These are phyloP conservation scores for Sonneratia caseolaris DNA, from an alignment of 345 rosid genomes.

Conservation along the genomic window DNA sequence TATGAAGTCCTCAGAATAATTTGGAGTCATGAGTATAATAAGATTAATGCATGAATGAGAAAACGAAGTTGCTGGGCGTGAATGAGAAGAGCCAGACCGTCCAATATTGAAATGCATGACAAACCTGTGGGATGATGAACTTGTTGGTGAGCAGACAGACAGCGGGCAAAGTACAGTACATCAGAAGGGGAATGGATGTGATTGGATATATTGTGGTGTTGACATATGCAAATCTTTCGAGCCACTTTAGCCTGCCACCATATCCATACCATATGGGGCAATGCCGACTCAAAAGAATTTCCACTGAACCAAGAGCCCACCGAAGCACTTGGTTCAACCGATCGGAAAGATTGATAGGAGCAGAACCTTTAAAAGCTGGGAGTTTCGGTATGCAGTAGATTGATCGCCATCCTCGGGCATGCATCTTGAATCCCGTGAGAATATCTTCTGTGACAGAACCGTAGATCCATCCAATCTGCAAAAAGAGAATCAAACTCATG, in stretches of 20 bases:
- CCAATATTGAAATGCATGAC: neutral
- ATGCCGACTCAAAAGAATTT: constrained; percentile 85
- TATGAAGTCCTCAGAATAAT: neutral
- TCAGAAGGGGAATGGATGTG: constrained; percentile 72
- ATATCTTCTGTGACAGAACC: constrained; percentile 93
- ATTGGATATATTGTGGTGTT: constrained; percentile 83
- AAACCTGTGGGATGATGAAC: constrained; percentile 87
- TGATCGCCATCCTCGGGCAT: constrained; percentile 91
- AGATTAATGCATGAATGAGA: neutral
- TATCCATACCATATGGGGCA: constrained; percentile 95
- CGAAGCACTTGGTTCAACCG: constrained; percentile 92
- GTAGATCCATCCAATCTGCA: constrained; percentile 93
- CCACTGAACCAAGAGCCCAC: constrained; percentile 90
- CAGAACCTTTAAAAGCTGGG: constrained; percentile 60
- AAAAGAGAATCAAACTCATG: neutral
- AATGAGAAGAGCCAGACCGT: neutral
- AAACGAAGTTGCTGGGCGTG: neutral
- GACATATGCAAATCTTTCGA: constrained; percentile 70
- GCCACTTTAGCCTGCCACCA: constrained; percentile 70
- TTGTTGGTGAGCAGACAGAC: constrained; percentile 82
- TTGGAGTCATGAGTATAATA: neutral
- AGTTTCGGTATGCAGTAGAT: constrained; percentile 79
- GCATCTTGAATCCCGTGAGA: constrained; percentile 68
- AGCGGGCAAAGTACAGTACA: constrained; percentile 79
- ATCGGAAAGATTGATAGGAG: constrained; percentile 84